Base-by-base conservation (phyloP, 2,329 filamentous ascomycete genomes). In the Nakataea oryzae region DNA sequence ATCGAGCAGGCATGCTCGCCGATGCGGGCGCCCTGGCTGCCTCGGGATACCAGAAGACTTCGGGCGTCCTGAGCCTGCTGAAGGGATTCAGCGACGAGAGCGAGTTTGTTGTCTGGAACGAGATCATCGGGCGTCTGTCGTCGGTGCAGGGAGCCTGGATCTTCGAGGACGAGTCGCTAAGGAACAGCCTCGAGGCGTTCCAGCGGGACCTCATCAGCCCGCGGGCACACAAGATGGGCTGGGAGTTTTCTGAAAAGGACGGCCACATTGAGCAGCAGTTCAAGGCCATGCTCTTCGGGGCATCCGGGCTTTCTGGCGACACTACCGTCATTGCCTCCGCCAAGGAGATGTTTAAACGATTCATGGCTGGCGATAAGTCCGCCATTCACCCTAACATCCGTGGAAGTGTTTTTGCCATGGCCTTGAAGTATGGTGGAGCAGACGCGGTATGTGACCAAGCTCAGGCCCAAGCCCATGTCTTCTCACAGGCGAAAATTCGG, bases 101-200 rank as follows among this genome's bases (percentile, higher is more conserved):
- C 0, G 90, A 96, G 69, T 97, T 92, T 67, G 90, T 97, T 54
- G 93, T 97, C 3, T 97, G 93, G 93, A 92, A 91, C 67, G 93
- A 97, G 74, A 90, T 97, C 63, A 83, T 92, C 59, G 83, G 88
- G 57, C 87, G 92, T 58, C 83, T 97, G 63, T 85, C 84, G 28
- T 82, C 86, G n/a, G 83, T 97, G 47, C 89, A 93, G 67, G 84
- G 84, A 61, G 90, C 93, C 9, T 97, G 93, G 93, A 80, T 93
- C 58, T 96, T 96, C 66, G 91, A 97, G 74, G 89, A 96, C 63
- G 75, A 88, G 64, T 80, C 86, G 54, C 77, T 86, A 59, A 87
- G 85, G 67, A 85, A 93, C 65, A 90, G 89, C 6, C 81, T 97
- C 56, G 90, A 93, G 76, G 81, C 85, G 17, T 96, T 97, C 81